Evolutionary conservation across 345 rosid species (phyloP), one percentile per base, ranked within the genome.

Genomic region (Camelina hispida): DNA sequence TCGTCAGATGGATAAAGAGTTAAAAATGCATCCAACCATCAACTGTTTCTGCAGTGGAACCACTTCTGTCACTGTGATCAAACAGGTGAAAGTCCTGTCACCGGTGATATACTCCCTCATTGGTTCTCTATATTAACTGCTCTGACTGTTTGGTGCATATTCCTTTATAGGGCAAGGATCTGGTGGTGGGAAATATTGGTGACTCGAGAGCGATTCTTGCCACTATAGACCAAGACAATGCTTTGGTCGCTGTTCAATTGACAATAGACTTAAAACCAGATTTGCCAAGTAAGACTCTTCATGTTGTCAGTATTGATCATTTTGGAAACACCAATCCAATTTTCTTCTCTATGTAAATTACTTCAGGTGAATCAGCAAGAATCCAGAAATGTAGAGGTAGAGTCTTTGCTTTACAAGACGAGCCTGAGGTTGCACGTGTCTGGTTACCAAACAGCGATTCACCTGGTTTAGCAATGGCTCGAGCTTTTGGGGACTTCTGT

Each of bases 401-500:
- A 86, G 96, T 91, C 74, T 93, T 93, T 81, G 94, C 97, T 40
- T 81, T 93, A 77, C 97, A 89, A 79, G 97, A 93, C 48, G 98
- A 93, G 79, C 98, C 98, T 30, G 98, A 93, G 84, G 98, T 93
- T 70, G 91, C 96, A 9, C 92, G 97, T 65, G 94, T 91, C 61
- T 93, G 98, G 97, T 82, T 93, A 83, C 98, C 97, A 15, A 88
- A 91, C 79, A 88, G 82, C 37, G 93, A 93, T 76, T 89, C 98
- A 57, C 98, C 98, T 66, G 98, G 98, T 68, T 76, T 93, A 74
- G 97, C 98, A 30, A 93, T 93, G 98, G 97, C 98, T 71, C 89
- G 98, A 84, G 98, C 98, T 69, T 91, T 93, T 77, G 98, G 98
- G 25, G 98, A 93, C 81, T 93, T 93, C 79, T 93, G 98, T 81